These are phyloP conservation scores for Austropuccinia psidii DNA, from an alignment of 1,284 basidiomycete genomes.

Conservation along the genomic window DNA sequence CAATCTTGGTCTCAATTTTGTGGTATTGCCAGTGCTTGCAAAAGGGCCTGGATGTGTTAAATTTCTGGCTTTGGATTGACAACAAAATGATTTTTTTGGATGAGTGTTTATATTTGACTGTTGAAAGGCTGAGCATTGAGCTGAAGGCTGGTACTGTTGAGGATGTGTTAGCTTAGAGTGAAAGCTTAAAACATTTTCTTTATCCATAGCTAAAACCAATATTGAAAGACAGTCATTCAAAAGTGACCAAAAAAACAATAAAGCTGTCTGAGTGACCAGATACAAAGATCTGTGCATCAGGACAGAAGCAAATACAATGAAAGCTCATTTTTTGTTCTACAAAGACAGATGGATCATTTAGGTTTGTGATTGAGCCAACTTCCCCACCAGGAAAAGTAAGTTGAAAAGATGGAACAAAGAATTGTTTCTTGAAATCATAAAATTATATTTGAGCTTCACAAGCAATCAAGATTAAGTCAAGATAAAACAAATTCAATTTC, in stretches of 20 bases:
- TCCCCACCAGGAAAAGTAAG: slow-evolving; percentile 65
- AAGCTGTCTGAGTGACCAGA: slow-evolving; percentile 77
- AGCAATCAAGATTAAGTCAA: slow-evolving; percentile 70
- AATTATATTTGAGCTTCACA: slow-evolving; percentile 72
- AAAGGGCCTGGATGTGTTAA: too few relatives aligned
- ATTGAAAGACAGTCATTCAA: slow-evolving; percentile 73
- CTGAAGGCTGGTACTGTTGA: slow-evolving; percentile 36
- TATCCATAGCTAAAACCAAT: slow-evolving; percentile 62
- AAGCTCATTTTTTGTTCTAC: slow-evolving; percentile 64
- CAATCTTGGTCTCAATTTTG: too few relatives aligned
- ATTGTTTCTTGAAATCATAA: slow-evolving; percentile 61
- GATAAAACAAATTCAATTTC: slow-evolving; percentile 66
- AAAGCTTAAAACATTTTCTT: slow-evolving; percentile 51
- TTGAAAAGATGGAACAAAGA: slow-evolving; percentile 60
- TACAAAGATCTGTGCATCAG: slow-evolving; percentile 54
- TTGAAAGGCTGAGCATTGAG: too few relatives aligned
- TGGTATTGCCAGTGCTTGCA: too few relatives aligned
- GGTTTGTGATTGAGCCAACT: slow-evolving; percentile 65
- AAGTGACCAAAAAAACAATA: slow-evolving; percentile 74
- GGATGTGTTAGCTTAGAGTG: too few relatives aligned
- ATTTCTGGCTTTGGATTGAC: too few relatives aligned
- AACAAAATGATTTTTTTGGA: too few relatives aligned
- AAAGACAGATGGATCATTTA: slow-evolving; percentile 54
- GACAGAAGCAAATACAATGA: slow-evolving; percentile 63
- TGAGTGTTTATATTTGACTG: too few relatives aligned